Conservation (phyloP, 306 rosid genomes). For the Vachellia pachyceras region DNA sequence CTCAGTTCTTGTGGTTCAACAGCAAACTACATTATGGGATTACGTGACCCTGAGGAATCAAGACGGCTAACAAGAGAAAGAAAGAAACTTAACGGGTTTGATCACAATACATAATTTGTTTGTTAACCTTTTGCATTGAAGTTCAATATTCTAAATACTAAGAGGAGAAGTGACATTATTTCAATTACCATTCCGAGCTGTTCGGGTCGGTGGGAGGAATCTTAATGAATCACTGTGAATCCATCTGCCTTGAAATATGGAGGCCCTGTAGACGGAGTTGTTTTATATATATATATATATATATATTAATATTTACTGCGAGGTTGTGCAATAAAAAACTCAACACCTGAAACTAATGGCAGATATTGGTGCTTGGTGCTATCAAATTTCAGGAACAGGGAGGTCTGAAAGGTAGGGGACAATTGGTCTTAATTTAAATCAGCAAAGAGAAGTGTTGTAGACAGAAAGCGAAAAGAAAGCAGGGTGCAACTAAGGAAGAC, state of each 20-base stretch:
- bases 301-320: background rate
- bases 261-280: background rate
- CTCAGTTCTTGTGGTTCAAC: constrained; percentile 73
- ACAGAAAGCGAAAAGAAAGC: constrained; percentile 4
- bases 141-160: background rate
- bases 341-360: background rate
- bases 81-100: constrained; percentile 33
- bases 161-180: constrained; percentile 2
- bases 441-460: background rate
- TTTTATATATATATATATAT: background rate
- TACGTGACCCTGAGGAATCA: constrained; percentile 66
- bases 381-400: background rate
- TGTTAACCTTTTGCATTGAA: background rate
- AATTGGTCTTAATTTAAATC: background rate
- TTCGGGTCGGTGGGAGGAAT: background rate
- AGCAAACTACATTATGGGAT: constrained; percentile 64
- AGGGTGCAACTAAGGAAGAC: background rate
- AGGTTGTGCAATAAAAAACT: background rate
- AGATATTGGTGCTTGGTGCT: background rate
- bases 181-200: background rate
- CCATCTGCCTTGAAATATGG: background rate
- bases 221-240: background rate
- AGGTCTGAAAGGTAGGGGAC: background rate
- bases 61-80: constrained; percentile 49
- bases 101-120: background rate